Conservation (phyloP, 2,329 filamentous ascomycete species). For the Colletotrichum ledebouriae region DNA sequence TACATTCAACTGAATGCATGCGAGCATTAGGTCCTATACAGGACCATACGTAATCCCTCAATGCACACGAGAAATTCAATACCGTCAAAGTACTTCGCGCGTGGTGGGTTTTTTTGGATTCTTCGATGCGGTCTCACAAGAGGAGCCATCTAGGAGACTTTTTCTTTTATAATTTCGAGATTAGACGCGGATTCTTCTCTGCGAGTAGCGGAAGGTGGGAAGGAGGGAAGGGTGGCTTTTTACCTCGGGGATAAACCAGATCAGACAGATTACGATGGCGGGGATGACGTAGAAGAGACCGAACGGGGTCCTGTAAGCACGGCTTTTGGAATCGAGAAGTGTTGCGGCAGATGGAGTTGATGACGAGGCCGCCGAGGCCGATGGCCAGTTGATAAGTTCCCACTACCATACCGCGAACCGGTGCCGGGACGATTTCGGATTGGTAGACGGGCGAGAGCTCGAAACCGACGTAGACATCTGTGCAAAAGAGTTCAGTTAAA, state of each 20-base stretch:
- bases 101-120: constrained; percentile 47
- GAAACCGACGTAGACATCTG: constrained; percentile 55
- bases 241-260: constrained; percentile 50
- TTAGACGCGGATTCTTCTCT: neutral
- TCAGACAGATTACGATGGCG: constrained; percentile 3
- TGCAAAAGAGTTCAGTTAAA: too few species aligned
- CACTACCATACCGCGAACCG: too few species aligned
- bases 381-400: too few species aligned
- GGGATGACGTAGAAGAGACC: too few species aligned
- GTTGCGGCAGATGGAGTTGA: too few species aligned
- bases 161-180: constrained; percentile 4
- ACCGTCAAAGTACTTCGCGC: neutral
- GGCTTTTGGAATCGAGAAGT: too few species aligned
- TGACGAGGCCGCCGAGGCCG: too few species aligned
- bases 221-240: neutral
- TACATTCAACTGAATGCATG: too few species aligned
- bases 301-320: too few species aligned
- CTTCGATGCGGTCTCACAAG: constrained; percentile 46
- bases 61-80: neutral
- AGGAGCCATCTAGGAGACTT: constrained; percentile 50
- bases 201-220: neutral
- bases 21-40: too few species aligned
- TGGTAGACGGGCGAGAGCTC: too few species aligned
- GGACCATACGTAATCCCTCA: neutral
- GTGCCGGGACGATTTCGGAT: too few species aligned